Percentiles rank a stretch among this genome's conserved stretches.
phyloP scores from a whole-genome alignment of 2,329 filamentous ascomycete species.

The Venturia nashicola region DNA sequence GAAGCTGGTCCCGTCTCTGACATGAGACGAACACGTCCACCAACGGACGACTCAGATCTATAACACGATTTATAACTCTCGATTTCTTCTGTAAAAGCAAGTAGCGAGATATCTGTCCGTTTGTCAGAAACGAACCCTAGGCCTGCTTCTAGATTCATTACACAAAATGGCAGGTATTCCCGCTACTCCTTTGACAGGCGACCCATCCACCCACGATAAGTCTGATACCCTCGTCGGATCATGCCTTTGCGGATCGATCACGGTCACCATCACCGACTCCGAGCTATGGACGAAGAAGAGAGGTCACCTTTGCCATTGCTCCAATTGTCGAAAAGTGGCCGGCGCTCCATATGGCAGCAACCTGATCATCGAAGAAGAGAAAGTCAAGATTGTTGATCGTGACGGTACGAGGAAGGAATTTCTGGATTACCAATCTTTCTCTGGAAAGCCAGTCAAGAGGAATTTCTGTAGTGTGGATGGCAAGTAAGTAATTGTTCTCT shows the following conservation, averaged over 20 bases:
- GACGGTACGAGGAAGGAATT: conserved; percentile 34
- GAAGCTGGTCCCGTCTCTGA: neutral
- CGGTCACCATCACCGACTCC: conserved; percentile 35
- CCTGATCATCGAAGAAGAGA: conserved; percentile 29
- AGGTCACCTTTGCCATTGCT: conserved; percentile 39
- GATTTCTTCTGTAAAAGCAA: no score
- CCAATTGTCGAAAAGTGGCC: conserved; percentile 38
- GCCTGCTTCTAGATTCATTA: no score
- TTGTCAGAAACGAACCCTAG: neutral
- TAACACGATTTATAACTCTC: no score
- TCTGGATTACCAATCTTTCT: conserved; percentile 31
- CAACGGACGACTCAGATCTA: neutral
- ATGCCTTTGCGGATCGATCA: conserved; percentile 36
- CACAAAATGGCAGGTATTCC: neutral
- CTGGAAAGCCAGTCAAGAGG: conserved; percentile 32
- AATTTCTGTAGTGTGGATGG: conserved; percentile 35
- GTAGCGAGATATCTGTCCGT: no score
- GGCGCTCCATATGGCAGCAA: conserved; percentile 31
- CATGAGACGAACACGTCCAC: neutral
- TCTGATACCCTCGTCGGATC: conserved; percentile 23
- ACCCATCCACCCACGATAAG: conserved; percentile 14
- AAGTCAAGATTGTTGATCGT: conserved; percentile 33
- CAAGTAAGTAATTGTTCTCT: conserved; percentile 23
- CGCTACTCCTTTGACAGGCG: neutral
- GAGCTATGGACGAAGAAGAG: conserved; percentile 33